Conservation (phyloP, 352 stramenopile genomes). For the Pythium aquatile region DNA sequence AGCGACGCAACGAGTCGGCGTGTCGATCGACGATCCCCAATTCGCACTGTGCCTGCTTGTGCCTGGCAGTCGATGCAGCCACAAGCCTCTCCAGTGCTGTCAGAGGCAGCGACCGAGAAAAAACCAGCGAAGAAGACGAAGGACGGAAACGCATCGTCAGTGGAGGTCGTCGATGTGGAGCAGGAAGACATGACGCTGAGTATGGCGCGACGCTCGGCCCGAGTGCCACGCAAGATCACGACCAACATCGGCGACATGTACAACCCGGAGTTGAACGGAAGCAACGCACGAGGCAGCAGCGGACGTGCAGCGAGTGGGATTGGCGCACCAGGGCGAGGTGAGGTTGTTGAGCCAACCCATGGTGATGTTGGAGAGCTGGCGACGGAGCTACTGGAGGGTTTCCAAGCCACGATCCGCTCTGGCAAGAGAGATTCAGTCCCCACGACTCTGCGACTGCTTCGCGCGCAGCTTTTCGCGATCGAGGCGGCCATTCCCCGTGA, state of each 20-base stretch:
- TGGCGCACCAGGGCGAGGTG: slow-evolving; percentile 21
- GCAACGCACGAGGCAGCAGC: slow-evolving; percentile 15
- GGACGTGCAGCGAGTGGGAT: slow-evolving; percentile 18
- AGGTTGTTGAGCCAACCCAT: slow-evolving; percentile 49
- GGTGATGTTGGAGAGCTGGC: slow-evolving; percentile 68
- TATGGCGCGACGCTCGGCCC: slow-evolving; percentile 44
- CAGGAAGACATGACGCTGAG: slow-evolving; percentile 23
- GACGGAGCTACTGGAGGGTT: slow-evolving; percentile 67
- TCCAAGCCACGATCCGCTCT: slow-evolving; percentile 47
- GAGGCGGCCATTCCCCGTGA: slow-evolving; percentile 78
- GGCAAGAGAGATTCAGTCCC: slow-evolving; percentile 35
- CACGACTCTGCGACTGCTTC: slow-evolving; percentile 47
- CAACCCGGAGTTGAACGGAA: slow-evolving; percentile 56
- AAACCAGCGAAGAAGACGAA: not conserved
- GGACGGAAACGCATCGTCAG: not conserved
- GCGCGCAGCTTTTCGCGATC: slow-evolving; percentile 65
- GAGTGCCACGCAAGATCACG: slow-evolving; percentile 75
- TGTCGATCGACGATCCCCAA: not conserved
- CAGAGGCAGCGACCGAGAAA: not conserved
- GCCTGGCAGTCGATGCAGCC: not conserved
- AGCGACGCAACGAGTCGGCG: slow-evolving; percentile 27
- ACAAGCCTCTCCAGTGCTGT: not conserved
- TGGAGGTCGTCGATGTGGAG: slow-evolving; percentile 9
- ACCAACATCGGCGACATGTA: slow-evolving; percentile 80
- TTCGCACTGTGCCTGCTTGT: not conserved